Percentiles rank a stretch among this genome's conserved stretches.
Conservation (phyloP, 2,329 filamentous ascomycete genomes). For the Pseudogymnoascus sp. region DNA sequence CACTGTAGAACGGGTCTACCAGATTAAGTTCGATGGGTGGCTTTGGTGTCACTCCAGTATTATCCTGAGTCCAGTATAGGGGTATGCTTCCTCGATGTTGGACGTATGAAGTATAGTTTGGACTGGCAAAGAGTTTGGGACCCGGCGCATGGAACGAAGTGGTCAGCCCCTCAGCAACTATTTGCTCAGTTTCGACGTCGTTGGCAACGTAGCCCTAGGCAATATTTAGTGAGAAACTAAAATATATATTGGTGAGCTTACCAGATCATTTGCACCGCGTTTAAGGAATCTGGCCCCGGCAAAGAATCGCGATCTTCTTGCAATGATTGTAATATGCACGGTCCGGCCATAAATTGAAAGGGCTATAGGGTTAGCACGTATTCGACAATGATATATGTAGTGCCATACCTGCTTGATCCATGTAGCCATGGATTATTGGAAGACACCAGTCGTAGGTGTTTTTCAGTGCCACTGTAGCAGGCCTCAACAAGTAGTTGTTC, state of each 20-base stretch:
- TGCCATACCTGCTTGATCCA: slow-evolving; percentile 67
- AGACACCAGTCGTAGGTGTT: slow-evolving; percentile 93
- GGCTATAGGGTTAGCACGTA: slow-evolving; percentile 33
- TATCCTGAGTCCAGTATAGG: slow-evolving; percentile 95
- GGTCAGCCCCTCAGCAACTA: slow-evolving; percentile 87
- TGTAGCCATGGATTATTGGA: slow-evolving; percentile 90
- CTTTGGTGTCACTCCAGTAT: slow-evolving; percentile 88
- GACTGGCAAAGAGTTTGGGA: slow-evolving; percentile 74
- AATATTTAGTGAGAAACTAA: background rate
- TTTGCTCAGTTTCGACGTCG: slow-evolving; percentile 97
- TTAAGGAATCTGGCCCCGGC: slow-evolving; percentile 92
- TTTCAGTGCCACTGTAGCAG: slow-evolving; percentile 59
- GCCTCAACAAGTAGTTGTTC: slow-evolving; percentile 83
- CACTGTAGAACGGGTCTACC: slow-evolving; percentile 92
- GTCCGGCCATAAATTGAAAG: slow-evolving; percentile 79
- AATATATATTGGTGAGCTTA: slow-evolving; percentile 23
- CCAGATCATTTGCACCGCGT: slow-evolving; percentile 81
- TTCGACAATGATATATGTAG: background rate
- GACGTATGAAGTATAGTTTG: slow-evolving; percentile 90
- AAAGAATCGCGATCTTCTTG: slow-evolving; percentile 83
- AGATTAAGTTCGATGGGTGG: slow-evolving; percentile 92
- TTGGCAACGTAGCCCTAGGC: slow-evolving; percentile 80
- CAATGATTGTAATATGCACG: slow-evolving; percentile 89
- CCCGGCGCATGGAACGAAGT: slow-evolving; percentile 94
- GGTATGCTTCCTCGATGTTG: slow-evolving; percentile 96